These are phyloP conservation scores for Centaurea solstitialis DNA, from an alignment of 129 eudicot species.

Conservation along the genomic window DNA sequence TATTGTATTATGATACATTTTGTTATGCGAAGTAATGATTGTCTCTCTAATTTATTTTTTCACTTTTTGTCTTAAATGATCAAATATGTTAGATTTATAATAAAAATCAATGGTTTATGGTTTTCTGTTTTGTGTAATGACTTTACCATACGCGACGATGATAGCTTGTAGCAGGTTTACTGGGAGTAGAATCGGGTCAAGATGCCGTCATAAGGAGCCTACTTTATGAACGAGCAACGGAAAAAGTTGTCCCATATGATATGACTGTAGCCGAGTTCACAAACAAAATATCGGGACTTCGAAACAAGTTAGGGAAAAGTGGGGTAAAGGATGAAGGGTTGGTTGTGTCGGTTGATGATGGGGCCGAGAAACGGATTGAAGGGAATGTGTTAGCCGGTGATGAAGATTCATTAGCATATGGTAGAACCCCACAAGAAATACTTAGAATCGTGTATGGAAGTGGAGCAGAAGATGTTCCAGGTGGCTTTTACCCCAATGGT, in stretches of 20 bases:
- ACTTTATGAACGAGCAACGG: conserved; percentile 27
- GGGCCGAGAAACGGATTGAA: conserved; percentile 47
- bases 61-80: no score
- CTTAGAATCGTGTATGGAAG: conserved; percentile 37
- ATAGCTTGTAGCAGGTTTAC: conserved; percentile 33
- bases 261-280: conserved; percentile 59
- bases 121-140: neutral
- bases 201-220: conserved; percentile 31
- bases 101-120: neutral
- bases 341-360: conserved; percentile 27
- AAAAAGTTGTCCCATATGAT: conserved; percentile 24
- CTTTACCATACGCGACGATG: neutral
- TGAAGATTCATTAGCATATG: conserved; percentile 34
- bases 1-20: neutral
- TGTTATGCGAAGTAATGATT: neutral
- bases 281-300: conserved; percentile 48
- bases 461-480: conserved; percentile 18
- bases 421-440: conserved; percentile 31
- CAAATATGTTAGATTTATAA: neutral
- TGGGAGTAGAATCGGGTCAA: conserved; percentile 42
- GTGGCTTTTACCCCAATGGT: conserved; percentile 38
- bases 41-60: no score
- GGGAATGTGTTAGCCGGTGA: conserved; percentile 71
- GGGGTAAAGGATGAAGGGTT: conserved; percentile 79
- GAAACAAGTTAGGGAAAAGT: conserved; percentile 55